These are phyloP conservation scores for Fagopyrum homotropicum DNA, from an alignment of 148 eudicot species.

Conservation along the genomic window DNA sequence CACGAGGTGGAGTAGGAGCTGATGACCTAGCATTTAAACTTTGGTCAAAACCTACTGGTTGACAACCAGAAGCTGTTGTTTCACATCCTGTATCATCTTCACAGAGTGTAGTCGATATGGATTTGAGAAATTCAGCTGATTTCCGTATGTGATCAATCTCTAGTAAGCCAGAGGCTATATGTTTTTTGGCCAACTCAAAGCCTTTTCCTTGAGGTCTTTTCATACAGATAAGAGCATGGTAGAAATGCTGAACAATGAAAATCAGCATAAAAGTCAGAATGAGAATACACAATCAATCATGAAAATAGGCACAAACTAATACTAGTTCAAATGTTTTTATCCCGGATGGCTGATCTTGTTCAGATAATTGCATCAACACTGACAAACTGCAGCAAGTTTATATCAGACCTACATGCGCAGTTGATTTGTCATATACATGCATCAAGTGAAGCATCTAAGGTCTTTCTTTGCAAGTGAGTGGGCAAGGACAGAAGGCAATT, in stretches of 20 bases:
- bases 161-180: constrained; percentile 61
- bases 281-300: constrained; percentile 7
- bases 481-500: neutral
- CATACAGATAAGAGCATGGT: constrained; percentile 64
- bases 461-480: neutral
- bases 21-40: constrained; percentile 81
- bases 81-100: constrained; percentile 28
- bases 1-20: constrained; percentile 96
- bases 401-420: neutral
- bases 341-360: neutral
- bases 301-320: constrained; percentile 3
- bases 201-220: constrained; percentile 93
- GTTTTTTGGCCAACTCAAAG: constrained; percentile 85
- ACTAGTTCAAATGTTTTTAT: neutral
- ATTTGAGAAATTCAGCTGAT: constrained; percentile 54
- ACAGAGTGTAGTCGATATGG: constrained; percentile 33
- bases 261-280: constrained; percentile 12
- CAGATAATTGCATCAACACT: neutral
- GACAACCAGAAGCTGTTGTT: constrained; percentile 90
- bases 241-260: constrained; percentile 57
- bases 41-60: constrained; percentile 86
- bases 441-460: constrained; percentile 1
- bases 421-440: neutral
- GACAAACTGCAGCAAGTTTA: neutral
- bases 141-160: constrained; percentile 68